Conservation (phyloP, 1,284 basidiomycete genomes). For the Waitea zeae region DNA sequence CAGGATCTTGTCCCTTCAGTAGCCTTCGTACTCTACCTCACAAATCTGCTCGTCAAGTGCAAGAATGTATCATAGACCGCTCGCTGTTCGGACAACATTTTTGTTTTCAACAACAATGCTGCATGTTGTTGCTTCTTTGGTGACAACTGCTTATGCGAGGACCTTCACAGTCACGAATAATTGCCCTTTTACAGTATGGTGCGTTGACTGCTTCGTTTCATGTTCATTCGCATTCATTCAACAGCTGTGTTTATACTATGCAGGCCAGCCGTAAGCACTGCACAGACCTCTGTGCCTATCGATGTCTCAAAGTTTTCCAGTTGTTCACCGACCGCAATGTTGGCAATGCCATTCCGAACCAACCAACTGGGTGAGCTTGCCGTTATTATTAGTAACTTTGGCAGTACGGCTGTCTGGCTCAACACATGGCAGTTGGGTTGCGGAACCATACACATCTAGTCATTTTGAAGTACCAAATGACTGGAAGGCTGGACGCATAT, state of each 20-base stretch:
- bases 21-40: too few species aligned
- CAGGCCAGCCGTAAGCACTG: slow-evolving; percentile 8
- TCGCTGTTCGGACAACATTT: too few species aligned
- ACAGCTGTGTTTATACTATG: background rate
- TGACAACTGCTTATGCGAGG: slow-evolving; percentile 12
- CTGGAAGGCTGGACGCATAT: slow-evolving; percentile 14
- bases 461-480: slow-evolving; percentile 9
- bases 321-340: slow-evolving; percentile 8
- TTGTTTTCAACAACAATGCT: too few species aligned
- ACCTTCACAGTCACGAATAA: slow-evolving; percentile 18
- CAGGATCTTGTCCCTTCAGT: too few species aligned
- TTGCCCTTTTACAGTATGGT: slow-evolving; percentile 16
- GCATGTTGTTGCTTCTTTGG: too few species aligned
- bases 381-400: background rate
- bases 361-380: slow-evolving; percentile 8
- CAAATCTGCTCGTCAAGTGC: too few species aligned
- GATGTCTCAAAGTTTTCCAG: slow-evolving; percentile 2
- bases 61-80: too few species aligned
- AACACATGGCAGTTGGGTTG: slow-evolving; percentile 12
- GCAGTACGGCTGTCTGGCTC: too few species aligned
- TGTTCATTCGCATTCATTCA: background rate
- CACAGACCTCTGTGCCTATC: background rate
- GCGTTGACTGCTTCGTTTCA: slow-evolving; percentile 7
- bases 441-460: slow-evolving; percentile 5
- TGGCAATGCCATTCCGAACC: slow-evolving; percentile 3